Evolutionary conservation across 495 filamentous ascomycete genomes (phyloP), one percentile per base, ranked within the genome.

Genomic region (Beverwykella pulmonaria): DNA sequence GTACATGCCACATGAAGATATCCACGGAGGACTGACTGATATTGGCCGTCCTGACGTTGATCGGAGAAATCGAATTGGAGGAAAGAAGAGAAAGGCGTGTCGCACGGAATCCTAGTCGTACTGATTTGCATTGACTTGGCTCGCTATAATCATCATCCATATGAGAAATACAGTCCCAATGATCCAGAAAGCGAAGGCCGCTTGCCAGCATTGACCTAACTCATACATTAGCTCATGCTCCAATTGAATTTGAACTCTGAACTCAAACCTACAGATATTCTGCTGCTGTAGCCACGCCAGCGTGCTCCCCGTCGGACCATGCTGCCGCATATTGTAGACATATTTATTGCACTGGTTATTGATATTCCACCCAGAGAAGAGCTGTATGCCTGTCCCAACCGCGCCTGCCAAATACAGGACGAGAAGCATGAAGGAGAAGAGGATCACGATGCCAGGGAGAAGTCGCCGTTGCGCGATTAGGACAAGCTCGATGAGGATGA

Each of bases 141-240:
- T 90, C 19, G 89, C 87, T 87, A 98, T 91, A 50, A 98, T 79
- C 75, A 97, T 92, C 81, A 98, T 93, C 93, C 92, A 98, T 7
- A 97, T 70, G 72, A 96, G 84, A 73, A 97, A 95, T 26, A 98
- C 84, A 10, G 81, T 85, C 52, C 90, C 93, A 5, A 96, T 83
- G 53, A 96, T 75, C 68, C 87, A 89, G 71, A 89, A 88, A 23
- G 85, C 85, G 74, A 87, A 88, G 9, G 80, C 83, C 0, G 87
- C 84, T 62, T 83, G 76, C 88, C 86, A 90, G 65, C 77, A 80
- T 70, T 82, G 77, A 69, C 80, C 81, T 81, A 56, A 26, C 22
- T 34, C 32, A 34, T 10, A 36, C 26, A n/a, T 41, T 20, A 32
- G 19, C 44, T 20, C 15, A n/a, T n/a, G 34, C 17, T 22, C 39